Percentiles rank a stretch among this genome's conserved stretches.
These are phyloP conservation scores for Mycena crocata DNA, from an alignment of 768 basidiomycete genomes.

Conservation along the genomic window DNA sequence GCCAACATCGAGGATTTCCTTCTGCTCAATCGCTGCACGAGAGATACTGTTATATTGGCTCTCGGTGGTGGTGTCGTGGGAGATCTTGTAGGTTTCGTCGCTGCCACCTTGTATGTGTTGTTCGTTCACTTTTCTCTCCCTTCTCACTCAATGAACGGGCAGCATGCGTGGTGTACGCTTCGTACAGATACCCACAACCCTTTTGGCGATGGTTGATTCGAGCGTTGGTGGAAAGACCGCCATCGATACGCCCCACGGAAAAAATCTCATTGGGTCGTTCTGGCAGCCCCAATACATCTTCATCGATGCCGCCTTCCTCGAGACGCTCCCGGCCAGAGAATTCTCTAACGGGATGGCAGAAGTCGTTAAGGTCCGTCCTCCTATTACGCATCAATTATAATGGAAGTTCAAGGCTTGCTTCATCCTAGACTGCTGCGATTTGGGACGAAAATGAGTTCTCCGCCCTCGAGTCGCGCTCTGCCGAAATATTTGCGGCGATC, in stretches of 20 bases:
- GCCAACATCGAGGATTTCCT: conserved; percentile 95
- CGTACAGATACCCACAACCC: conserved; percentile 95
- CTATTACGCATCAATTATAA: too few species aligned
- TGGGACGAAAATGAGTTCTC: conserved; percentile 94
- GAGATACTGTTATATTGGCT: conserved; percentile 93
- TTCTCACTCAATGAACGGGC: conserved; percentile 18
- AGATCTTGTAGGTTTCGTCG: conserved; percentile 95
- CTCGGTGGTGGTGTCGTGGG: conserved; percentile 98
- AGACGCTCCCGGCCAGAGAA: conserved; percentile 90
- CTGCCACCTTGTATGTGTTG: conserved; percentile 90
- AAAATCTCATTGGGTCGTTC: conserved; percentile 98
- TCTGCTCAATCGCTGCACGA: conserved; percentile 86
- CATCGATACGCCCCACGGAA: conserved; percentile 98
- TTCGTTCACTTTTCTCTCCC: conserved; percentile 2
- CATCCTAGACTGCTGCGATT: conserved; percentile 95
- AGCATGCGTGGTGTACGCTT: conserved; percentile 98
- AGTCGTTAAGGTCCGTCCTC: conserved; percentile 84
- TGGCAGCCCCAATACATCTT: conserved; percentile 99
- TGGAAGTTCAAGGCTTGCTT: background rate
- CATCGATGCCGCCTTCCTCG: conserved; percentile 96
- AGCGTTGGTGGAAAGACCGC: conserved; percentile 98
- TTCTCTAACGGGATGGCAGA: conserved; percentile 99
- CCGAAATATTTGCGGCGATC: conserved; percentile 89
- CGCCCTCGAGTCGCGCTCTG: conserved; percentile 85
- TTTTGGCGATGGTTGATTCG: conserved; percentile 99